Percentiles rank a stretch among this genome's conserved stretches.
Conservation (phyloP, 495 filamentous ascomycete species). For the Daldinia decipiens region DNA sequence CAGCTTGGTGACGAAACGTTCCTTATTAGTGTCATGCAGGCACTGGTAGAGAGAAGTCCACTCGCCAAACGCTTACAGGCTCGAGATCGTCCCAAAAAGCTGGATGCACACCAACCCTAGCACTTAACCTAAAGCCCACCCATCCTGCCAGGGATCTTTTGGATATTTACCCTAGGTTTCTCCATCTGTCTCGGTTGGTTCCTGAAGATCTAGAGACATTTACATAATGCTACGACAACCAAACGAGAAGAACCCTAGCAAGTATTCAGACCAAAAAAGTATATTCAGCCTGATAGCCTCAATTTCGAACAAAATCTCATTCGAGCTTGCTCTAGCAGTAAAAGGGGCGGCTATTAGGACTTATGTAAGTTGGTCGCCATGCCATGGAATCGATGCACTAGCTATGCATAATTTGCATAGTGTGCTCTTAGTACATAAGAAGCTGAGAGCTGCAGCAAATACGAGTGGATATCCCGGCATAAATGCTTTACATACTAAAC, state of each 20-base stretch:
- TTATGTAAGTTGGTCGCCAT: neutral
- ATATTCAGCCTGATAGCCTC: constrained; percentile 1
- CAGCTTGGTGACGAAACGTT: constrained; percentile 43
- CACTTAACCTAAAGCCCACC: neutral
- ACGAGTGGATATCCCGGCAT: neutral
- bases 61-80: constrained; percentile 25
- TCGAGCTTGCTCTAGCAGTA: neutral
- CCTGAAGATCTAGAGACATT: constrained; percentile 27
- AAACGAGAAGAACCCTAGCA: no score
- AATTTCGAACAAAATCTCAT: neutral
- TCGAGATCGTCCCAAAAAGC: constrained; percentile 35
- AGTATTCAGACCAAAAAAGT: neutral
- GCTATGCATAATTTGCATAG: constrained; percentile 21
- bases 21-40: constrained; percentile 40
- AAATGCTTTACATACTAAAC: neutral
- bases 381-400: constrained; percentile 26
- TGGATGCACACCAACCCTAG: constrained; percentile 34
- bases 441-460: constrained; percentile 5
- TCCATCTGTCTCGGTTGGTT: constrained; percentile 30
- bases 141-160: neutral
- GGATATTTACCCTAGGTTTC: constrained; percentile 24
- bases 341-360: neutral
- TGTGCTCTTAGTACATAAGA: constrained; percentile 14
- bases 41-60: constrained; percentile 32
- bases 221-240: neutral